These are phyloP conservation scores for Epichloe coenophiala DNA, from an alignment of 2,329 filamentous ascomycete genomes.

Conservation along the genomic window DNA sequence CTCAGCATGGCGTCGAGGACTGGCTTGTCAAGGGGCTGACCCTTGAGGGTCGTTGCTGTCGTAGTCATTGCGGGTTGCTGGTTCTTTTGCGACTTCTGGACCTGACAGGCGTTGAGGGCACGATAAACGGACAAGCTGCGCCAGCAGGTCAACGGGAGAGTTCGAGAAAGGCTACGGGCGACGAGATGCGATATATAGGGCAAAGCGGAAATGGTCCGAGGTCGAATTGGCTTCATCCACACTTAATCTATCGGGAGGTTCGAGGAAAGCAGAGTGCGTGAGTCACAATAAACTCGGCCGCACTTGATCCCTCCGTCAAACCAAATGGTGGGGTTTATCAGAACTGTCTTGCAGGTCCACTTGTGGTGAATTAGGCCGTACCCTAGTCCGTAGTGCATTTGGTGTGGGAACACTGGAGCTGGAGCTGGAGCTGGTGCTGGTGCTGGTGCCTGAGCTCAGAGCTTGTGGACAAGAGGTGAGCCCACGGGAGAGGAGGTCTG, in stretches of 20 bases:
- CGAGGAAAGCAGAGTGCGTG: conserved; percentile 12
- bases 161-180: conserved; percentile 6
- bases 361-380: not conserved
- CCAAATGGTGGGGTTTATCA: conserved; percentile 10
- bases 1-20: conserved; percentile 75
- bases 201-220: conserved; percentile 5
- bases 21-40: conserved; percentile 74
- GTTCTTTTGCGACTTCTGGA: conserved; percentile 14
- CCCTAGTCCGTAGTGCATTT: not conserved
- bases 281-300: conserved; percentile 14
- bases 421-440: too few relatives aligned
- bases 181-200: conserved; percentile 3
- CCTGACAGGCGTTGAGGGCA: conserved; percentile 17
- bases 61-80: conserved; percentile 28
- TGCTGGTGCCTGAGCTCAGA: too few relatives aligned
- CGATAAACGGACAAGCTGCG: conserved; percentile 18
- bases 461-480: too few relatives aligned
- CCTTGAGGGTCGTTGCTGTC: conserved; percentile 64
- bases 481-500: too few relatives aligned
- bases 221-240: conserved; percentile 17
- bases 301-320: conserved; percentile 8
- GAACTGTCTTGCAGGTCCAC: conserved; percentile 3
- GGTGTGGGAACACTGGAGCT: too few relatives aligned
- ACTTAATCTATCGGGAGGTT: conserved; percentile 8
- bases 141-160: conserved; percentile 9